Conservation (phyloP, 768 basidiomycete species). For the Lyophyllum shimeji region DNA sequence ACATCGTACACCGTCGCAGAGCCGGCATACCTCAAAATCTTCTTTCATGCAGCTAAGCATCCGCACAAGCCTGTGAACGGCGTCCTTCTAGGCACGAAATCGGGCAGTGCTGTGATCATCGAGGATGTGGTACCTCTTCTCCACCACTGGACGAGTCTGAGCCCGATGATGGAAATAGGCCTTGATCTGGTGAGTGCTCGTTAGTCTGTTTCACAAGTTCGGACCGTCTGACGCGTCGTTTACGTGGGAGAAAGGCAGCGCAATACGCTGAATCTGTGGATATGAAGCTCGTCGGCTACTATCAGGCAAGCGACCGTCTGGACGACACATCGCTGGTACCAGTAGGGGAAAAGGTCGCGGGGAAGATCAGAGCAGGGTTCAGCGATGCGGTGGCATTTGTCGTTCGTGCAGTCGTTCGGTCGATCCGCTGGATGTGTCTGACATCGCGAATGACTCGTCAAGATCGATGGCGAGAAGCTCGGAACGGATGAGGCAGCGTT, state of each 20-base stretch:
- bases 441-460: constrained; percentile 9
- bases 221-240: neutral
- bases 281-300: constrained; percentile 67
- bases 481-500: constrained; percentile 53
- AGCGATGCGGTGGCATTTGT: constrained; percentile 67
- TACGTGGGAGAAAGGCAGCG: constrained; percentile 42
- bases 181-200: constrained; percentile 65
- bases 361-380: constrained; percentile 54
- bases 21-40: constrained; percentile 69
- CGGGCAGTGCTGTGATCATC: constrained; percentile 41
- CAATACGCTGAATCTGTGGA: constrained; percentile 56
- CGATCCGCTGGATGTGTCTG: neutral
- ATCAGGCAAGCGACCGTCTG: constrained; percentile 68
- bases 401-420: constrained; percentile 38
- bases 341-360: constrained; percentile 63
- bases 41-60: constrained; percentile 79
- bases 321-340: constrained; percentile 62
- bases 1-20: constrained; percentile 53
- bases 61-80: constrained; percentile 77
- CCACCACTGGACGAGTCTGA: constrained; percentile 83
- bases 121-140: constrained; percentile 74
- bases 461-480: constrained; percentile 65
- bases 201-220: neutral
- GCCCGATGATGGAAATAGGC: constrained; percentile 86
- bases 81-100: constrained; percentile 62